Evolutionary conservation across 2,329 filamentous ascomycete genomes (phyloP), one percentile per base, ranked within the genome.

Genomic region (Arthrobotrys entomopaga): DNA sequence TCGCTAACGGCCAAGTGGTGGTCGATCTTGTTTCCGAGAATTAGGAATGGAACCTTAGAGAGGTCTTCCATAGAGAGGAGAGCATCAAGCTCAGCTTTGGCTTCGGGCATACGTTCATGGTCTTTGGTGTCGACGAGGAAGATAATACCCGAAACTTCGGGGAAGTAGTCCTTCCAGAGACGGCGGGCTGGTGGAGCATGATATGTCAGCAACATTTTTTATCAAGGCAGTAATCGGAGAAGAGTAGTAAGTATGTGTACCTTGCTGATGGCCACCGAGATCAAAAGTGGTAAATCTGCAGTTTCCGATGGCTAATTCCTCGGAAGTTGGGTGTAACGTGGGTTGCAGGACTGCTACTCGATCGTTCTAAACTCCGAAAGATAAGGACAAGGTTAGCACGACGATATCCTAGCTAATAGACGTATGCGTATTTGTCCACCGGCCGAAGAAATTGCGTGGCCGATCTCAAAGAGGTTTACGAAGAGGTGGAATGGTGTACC

Each of bases 1-100:
- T 99, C 95, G 77, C 91, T 94, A 64, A 98, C 90, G 76, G 95
- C 95, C 79, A 96, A 91, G 63, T 93, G 93, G 85, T 98, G 93
- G 83, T 99, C 95, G 82, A 99, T 99, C 89, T 99, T 99, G 89
- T 99, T 99, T 79, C 95, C 95, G 77, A 99, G 88, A 79, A 99
- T 89, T 76, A 98, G 88, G 83, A 98, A 98, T 64, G 95, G 95
- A 7, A 97, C 95, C 86, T 96, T 97, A 82, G 88, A 85, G 43
- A 99, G 88, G 82, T 98, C 94, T 84, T 99, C 95, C 94, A 99
- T 97, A 76, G 91, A 89, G 78, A 99, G 87, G 60, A 98, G 90
- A 63, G 91, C 93, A 81, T 99, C 95, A 76, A 99, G 91, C 85
- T 99, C 95, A 79, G 91, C 94, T 86, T 98, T 98, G 81, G 93